A percentile compares a stretch with the other conserved stretches of the same genome.
phyloP scores from a whole-genome alignment of 2,329 filamentous ascomycete species.

The Pseudogymnoascus sp. region DNA sequence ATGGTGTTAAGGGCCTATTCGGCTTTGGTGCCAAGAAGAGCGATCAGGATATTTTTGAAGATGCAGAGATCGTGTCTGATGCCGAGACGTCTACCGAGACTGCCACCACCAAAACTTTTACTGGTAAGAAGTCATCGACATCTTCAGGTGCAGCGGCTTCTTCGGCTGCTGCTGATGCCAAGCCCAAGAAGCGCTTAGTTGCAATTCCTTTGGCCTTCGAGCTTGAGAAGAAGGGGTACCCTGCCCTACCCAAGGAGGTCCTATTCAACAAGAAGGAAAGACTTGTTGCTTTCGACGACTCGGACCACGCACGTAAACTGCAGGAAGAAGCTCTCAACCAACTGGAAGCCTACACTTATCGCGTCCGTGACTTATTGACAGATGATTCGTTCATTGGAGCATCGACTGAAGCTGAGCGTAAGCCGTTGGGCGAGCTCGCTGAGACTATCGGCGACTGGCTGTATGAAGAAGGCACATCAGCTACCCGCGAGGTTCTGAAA shows the following conservation, averaged over 20 bases:
- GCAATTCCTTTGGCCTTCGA: slow-evolving; percentile 25
- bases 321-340: slow-evolving; percentile 86
- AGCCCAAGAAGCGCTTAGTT: slow-evolving; percentile 25
- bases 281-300: slow-evolving; percentile 75
- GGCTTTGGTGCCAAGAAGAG: slow-evolving; percentile 89
- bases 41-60: slow-evolving; percentile 59
- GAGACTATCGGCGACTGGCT: slow-evolving; percentile 78
- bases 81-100: slow-evolving; percentile 31
- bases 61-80: slow-evolving; percentile 35
- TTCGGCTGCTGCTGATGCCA: slow-evolving; percentile 20
- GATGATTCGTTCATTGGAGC: slow-evolving; percentile 64
- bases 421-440: slow-evolving; percentile 58
- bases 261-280: slow-evolving; percentile 42
- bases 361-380: slow-evolving; percentile 71
- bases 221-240: slow-evolving; percentile 21
- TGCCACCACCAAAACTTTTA: slow-evolving; percentile 28
- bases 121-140: slow-evolving; percentile 34
- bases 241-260: slow-evolving; percentile 22
- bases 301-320: slow-evolving; percentile 66
- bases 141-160: slow-evolving; percentile 36
- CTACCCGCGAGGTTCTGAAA: slow-evolving; percentile 65
- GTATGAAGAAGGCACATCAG: slow-evolving; percentile 73
- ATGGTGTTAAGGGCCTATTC: slow-evolving; percentile 92
- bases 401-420: slow-evolving; percentile 61
- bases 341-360: slow-evolving; percentile 91